Base-by-base conservation (phyloP, 192 early-diverging fungal species). In the Coemansia sp. region DNA sequence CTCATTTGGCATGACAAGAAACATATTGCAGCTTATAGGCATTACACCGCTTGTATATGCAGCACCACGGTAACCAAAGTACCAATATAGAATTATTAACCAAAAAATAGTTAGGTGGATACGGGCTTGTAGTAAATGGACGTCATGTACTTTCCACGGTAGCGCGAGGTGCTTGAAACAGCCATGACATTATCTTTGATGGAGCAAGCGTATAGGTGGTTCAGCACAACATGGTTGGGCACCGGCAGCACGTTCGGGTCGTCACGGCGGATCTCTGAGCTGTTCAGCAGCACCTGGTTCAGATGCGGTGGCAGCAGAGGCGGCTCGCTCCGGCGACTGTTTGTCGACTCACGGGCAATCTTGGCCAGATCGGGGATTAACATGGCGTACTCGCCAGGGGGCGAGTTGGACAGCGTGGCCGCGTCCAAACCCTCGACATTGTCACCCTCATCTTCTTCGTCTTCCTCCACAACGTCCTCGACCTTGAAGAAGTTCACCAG, bases 171-270 rank as follows among this genome's bases (percentile, higher is more conserved):
- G 24, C 85, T 87, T 25, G 89, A 90, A 43, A 98, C 82, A 12
- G 95, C 95, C 92, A 98, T 92, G 15, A 98, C 95, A 14, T 94
- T 92, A 61, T 97, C 93, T 61, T 92, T 87, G 57, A 98, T 97
- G 10, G 91, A 93, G 68, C 92, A 96, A 5, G 96, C 95, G 72
- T 97, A 97, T 47, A 98, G 76, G 71, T 98, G 96, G 70, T 97
- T 97, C 60, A 98, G 72, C 22, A 89, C 90, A 11, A 97, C 96
- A 67, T 95, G 92, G 62, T 93, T 93, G 7, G 96, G 96, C 21
- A 92, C 90, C 0, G 92, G 92, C 12, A 98, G 72, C 5, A 90
- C 82, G 65, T 89, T 90, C 0, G 85, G 81, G 70, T 98, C 97
- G 62, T 93, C 88, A 23, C 85, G 83, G 21, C 87, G 86, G 25